Evolutionary conservation across 345 rosid genomes (phyloP).

Genomic region (Eucalyptus marginata): DNA sequence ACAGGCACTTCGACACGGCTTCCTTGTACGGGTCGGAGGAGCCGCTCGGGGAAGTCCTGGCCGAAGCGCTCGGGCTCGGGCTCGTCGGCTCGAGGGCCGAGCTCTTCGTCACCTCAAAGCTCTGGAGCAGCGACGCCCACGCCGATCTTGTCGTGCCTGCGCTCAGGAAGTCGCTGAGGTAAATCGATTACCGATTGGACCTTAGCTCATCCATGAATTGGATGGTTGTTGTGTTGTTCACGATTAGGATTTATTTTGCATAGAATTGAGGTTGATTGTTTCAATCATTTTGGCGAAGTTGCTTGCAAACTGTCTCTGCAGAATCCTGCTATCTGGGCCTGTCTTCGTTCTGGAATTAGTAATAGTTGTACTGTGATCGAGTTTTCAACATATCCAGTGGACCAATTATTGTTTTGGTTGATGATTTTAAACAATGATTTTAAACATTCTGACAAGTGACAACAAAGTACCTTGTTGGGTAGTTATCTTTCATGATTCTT

Average conservation of each 20-base stretch:
- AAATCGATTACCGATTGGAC: background rate
- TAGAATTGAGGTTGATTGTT: background rate
- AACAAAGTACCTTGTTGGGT: background rate
- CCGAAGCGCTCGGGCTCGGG: conserved; percentile 26
- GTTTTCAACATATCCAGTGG: background rate
- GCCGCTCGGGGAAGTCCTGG: conserved; percentile 28
- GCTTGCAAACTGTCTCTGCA: background rate
- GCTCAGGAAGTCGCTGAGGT: conserved; percentile 27
- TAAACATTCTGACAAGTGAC: background rate
- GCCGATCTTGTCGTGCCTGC: conserved; percentile 29
- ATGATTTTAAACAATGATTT: background rate
- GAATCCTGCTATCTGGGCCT: background rate
- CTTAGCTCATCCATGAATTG: background rate
- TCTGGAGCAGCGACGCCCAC: conserved; percentile 49
- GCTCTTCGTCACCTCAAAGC: conserved; percentile 48
- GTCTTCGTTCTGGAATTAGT: background rate
- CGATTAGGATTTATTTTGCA: background rate
- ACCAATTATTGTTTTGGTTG: background rate
- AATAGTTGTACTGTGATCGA: background rate
- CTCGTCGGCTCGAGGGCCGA: conserved; percentile 32
- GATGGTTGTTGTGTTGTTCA: background rate
- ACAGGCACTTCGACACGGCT: conserved; percentile 38
- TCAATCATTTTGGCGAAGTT: background rate
- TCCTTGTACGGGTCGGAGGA: conserved; percentile 17
- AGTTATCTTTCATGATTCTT: background rate